Evolutionary conservation across 352 stramenopile genomes (phyloP).

Genomic region (Phytophthora brassicae): DNA sequence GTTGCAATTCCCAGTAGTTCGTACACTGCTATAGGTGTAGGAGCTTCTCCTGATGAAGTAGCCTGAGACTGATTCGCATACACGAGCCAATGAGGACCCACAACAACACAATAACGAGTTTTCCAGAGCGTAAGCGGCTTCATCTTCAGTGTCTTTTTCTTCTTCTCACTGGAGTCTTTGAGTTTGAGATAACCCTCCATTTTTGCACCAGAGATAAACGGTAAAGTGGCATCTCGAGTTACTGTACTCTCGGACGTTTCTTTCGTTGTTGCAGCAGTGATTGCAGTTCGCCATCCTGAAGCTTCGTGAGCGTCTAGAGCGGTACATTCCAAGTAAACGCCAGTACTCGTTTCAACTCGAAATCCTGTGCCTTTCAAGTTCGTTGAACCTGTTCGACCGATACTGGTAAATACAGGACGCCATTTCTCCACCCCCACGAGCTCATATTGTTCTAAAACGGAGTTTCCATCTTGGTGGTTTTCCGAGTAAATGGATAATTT

Average conservation of each 20-base stretch:
- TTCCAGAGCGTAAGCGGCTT: conserved; percentile 46
- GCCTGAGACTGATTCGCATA: conserved; percentile 71
- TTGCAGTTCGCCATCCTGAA: conserved; percentile 37
- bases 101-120: conserved; percentile 66
- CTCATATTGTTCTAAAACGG: conserved; percentile 54
- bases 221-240: conserved; percentile 49
- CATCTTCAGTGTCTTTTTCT: conserved; percentile 34
- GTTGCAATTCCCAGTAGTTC: conserved; percentile 47
- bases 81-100: conserved; percentile 70
- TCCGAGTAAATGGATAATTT: conserved; percentile 42
- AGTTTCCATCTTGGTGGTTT: conserved; percentile 14
- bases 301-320: conserved; percentile 39
- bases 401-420: conserved; percentile 40
- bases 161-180: conserved; percentile 29
- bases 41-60: conserved; percentile 22
- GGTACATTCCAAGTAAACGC: conserved; percentile 60
- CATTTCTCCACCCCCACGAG: conserved; percentile 54
- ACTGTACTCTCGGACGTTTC: conserved; percentile 15
- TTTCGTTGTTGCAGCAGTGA: conserved; percentile 32
- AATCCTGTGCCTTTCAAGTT: conserved; percentile 42
- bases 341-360: conserved; percentile 60
- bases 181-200: conserved; percentile 80
- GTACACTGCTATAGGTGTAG: conserved; percentile 48
- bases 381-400: conserved; percentile 8
- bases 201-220: conserved; percentile 53